Percentiles rank a stretch among this genome's conserved stretches.
Evolutionary conservation across 2,329 filamentous ascomycete species (phyloP).

Genomic region (Fusarium proliferatum): DNA sequence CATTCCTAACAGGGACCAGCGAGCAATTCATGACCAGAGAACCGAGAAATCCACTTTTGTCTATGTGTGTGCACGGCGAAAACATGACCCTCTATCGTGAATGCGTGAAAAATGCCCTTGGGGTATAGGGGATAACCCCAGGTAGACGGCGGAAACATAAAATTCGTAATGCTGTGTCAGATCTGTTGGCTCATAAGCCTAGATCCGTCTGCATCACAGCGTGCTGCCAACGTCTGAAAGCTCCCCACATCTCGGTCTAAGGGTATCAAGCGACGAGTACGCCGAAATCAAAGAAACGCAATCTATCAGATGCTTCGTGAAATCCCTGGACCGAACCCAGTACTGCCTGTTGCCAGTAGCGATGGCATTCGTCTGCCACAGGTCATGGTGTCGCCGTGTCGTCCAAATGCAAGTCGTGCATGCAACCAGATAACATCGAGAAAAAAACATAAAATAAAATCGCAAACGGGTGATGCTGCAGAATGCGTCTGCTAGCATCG

Average conservation of each 20-base stretch:
- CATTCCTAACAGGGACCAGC: conserved; percentile 48
- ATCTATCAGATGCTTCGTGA: conserved; percentile 58
- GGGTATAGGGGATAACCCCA: conserved; percentile 47
- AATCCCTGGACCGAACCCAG: conserved; percentile 52
- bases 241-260: conserved; percentile 57
- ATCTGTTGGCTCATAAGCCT: conserved; percentile 46
- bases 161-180: conserved; percentile 51
- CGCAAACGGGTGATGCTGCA: conserved; percentile 39
- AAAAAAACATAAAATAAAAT: conserved; percentile 41
- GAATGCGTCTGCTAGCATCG: conserved; percentile 32
- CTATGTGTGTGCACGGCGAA: conserved; percentile 62
- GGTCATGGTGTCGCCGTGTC: conserved; percentile 58
- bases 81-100: conserved; percentile 59
- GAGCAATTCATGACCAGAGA: conserved; percentile 60
- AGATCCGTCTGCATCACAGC: conserved; percentile 51
- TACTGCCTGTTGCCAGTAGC: conserved; percentile 50
- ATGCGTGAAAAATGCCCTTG: conserved; percentile 55
- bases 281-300: conserved; percentile 58
- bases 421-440: conserved; percentile 46
- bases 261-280: conserved; percentile 58
- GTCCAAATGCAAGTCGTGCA: conserved; percentile 48
- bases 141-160: conserved; percentile 54
- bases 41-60: conserved; percentile 75
- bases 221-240: conserved; percentile 53
- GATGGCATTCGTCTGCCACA: conserved; percentile 50